These are phyloP conservation scores for Pyrenophora seminiperda DNA, from an alignment of 2,329 filamentous ascomycete species.

Conservation along the genomic window DNA sequence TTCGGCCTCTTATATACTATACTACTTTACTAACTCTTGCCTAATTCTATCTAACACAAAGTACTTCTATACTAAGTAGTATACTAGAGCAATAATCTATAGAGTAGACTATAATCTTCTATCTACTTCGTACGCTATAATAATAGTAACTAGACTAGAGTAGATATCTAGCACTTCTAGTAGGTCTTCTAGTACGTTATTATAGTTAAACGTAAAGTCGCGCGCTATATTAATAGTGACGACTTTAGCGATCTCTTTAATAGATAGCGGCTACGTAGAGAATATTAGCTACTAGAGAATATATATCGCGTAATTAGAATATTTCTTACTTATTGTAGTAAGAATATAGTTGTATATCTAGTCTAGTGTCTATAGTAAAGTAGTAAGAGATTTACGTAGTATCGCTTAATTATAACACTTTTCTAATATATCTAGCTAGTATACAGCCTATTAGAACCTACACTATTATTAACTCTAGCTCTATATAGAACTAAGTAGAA, in stretches of 20 bases:
- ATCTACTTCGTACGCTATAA: constrained; percentile 5
- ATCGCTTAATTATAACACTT: constrained; percentile 26
- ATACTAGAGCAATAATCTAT: constrained; percentile 31
- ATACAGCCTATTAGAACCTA: constrained; percentile 39
- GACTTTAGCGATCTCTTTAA: constrained; percentile 32
- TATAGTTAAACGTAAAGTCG: constrained; percentile 38
- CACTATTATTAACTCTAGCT: constrained; percentile 6
- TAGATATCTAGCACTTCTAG: constrained; percentile 39
- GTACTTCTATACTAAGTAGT: constrained; percentile 47
- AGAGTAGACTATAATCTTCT: neutral
- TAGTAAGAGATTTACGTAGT: constrained; percentile 26
- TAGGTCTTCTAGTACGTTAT: constrained; percentile 44
- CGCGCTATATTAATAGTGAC: constrained; percentile 33
- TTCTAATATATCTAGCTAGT: constrained; percentile 30
- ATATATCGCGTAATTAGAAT: constrained; percentile 23
- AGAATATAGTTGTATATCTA: constrained; percentile 39
- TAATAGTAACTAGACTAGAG: constrained; percentile 39
- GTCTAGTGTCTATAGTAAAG: constrained; percentile 31
- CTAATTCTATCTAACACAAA: constrained; percentile 37
- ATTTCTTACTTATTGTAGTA: constrained; percentile 18
- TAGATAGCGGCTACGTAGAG: constrained; percentile 24
- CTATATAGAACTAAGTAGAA: neutral
- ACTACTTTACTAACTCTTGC: constrained; percentile 26
- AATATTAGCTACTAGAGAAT: constrained; percentile 36
- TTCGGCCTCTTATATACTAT: constrained; percentile 29